Conservation (phyloP, 805 yeast species). For the Cyberlindnera lachancei region DNA sequence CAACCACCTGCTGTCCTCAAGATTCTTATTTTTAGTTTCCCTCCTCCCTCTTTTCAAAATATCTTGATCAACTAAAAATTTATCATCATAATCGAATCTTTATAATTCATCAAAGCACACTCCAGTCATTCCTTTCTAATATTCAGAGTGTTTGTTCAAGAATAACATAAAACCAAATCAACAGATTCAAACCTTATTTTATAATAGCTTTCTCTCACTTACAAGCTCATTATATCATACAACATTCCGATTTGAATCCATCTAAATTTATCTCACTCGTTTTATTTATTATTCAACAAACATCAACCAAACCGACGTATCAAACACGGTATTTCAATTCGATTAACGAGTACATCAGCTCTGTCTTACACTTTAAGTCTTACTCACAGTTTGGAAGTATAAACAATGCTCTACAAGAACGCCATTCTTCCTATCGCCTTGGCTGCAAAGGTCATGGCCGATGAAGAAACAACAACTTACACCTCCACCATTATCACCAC, state of each 20-base stretch:
- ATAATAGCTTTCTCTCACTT: background rate
- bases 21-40: slow-evolving; percentile 12
- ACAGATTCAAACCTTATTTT: background rate
- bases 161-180: background rate
- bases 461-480: slow-evolving; percentile 27
- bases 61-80: background rate
- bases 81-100: slow-evolving; percentile 5
- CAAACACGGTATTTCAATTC: too few relatives aligned
- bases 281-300: too few relatives aligned
- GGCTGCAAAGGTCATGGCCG: slow-evolving; percentile 27
- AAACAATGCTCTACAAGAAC: slow-evolving; percentile 19
- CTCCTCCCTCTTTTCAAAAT: slow-evolving; percentile 10
- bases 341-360: too few relatives aligned
- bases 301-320: too few relatives aligned
- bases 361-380: too few relatives aligned
- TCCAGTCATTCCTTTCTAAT: slow-evolving; percentile 25
- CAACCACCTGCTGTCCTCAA: too few relatives aligned
- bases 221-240: too few relatives aligned
- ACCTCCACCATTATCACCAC: slow-evolving; percentile 33
- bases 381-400: too few relatives aligned
- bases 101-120: slow-evolving; percentile 8
- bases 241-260: too few relatives aligned
- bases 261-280: too few relatives aligned
- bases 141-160: slow-evolving; percentile 20
- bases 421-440: slow-evolving; percentile 18